phyloP scores from a whole-genome alignment of 495 filamentous ascomycete genomes.

The Penicillium waksmanii region DNA sequence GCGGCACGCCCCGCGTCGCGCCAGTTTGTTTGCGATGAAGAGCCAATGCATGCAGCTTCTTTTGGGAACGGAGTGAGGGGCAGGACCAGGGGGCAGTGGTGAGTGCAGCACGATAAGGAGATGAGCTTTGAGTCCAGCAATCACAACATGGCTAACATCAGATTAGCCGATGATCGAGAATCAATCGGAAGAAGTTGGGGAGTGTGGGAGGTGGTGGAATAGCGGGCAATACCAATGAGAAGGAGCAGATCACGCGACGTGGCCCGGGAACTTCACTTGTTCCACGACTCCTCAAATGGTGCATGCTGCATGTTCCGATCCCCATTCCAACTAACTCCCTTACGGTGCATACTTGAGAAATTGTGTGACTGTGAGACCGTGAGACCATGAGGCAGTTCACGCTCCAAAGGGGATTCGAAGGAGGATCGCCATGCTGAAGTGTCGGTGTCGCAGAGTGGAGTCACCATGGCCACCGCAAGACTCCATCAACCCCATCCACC shows the following conservation, averaged over 20 bases:
- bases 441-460: constrained; percentile 36
- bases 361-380: not conserved
- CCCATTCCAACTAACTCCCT: constrained; percentile 26
- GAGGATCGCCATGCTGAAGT: constrained; percentile 27
- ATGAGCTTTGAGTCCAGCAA: not conserved
- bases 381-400: constrained; percentile 9
- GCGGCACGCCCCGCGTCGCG: constrained; percentile 19
- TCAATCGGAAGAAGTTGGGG: not conserved
- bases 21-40: constrained; percentile 9
- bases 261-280: constrained; percentile 7
- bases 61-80: constrained; percentile 16
- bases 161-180: constrained; percentile 13
- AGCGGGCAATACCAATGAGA: constrained; percentile 7
- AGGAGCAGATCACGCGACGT: constrained; percentile 18
- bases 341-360: constrained; percentile 9
- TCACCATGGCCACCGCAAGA: constrained; percentile 17
- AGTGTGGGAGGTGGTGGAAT: not conserved
- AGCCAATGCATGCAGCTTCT: constrained; percentile 29
- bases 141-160: not conserved
- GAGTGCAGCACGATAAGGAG: constrained; percentile 7
- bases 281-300: constrained; percentile 15
- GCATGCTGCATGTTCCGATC: constrained; percentile 18
- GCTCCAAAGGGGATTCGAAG: not conserved
- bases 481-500: constrained; percentile 24
- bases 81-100: not conserved